These are phyloP conservation scores for Breviolum minutum DNA, from an alignment of 73 alveolate species.

Conservation along the genomic window DNA sequence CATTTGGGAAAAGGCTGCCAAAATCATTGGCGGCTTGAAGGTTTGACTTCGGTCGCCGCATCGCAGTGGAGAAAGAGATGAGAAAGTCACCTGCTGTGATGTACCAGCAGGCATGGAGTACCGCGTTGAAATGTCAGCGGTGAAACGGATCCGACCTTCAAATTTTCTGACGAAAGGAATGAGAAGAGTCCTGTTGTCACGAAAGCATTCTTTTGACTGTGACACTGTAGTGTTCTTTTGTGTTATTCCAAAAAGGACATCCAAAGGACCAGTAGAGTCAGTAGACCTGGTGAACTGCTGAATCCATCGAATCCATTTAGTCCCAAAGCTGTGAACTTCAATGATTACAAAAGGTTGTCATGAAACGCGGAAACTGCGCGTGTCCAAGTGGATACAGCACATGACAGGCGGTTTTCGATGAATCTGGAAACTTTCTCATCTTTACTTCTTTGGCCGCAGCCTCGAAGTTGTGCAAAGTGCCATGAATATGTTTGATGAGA, in stretches of 20 bases:
- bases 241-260: too few species aligned
- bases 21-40: neutral
- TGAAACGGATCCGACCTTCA: neutral
- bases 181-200: too few species aligned
- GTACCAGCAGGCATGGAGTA: constrained; percentile 73
- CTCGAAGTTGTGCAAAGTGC: neutral
- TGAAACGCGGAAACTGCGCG: too few species aligned
- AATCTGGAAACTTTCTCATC: constrained; percentile 97
- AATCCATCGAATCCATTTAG: too few species aligned
- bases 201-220: too few species aligned
- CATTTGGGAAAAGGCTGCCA: neutral
- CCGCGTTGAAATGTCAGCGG: neutral
- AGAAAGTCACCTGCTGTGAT: constrained; percentile 80
- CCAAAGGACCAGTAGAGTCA: too few species aligned
- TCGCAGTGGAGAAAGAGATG: constrained; percentile 96
- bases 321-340: too few species aligned
- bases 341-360: too few species aligned
- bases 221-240: too few species aligned
- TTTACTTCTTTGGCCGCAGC: constrained; percentile 96
- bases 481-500: constrained; percentile 2
- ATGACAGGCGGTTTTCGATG: constrained; percentile 97
- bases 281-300: too few species aligned
- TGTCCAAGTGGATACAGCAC: too few species aligned
- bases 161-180: too few species aligned
- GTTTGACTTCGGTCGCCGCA: constrained; percentile 96